Percentiles rank a stretch among this genome's conserved stretches.
These are phyloP conservation scores for Elongisporangium anandrum DNA, from an alignment of 352 stramenopile species.

Conservation along the genomic window DNA sequence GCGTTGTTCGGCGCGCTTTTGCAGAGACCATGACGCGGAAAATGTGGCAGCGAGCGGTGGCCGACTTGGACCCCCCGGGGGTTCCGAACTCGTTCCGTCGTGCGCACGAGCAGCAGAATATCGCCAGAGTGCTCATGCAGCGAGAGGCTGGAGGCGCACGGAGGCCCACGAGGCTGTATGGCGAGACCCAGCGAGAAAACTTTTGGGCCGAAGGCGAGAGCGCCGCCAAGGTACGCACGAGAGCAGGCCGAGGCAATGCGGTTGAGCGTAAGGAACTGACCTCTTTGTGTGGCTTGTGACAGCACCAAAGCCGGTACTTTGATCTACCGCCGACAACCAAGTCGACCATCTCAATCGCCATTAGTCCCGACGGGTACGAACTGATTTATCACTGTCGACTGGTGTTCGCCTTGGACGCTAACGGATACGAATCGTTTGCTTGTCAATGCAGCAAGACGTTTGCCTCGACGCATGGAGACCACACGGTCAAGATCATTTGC, in stretches of 20 bases:
- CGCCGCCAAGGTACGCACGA: conserved; percentile 51
- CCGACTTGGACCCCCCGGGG: conserved; percentile 61
- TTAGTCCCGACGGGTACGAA: conserved; percentile 76
- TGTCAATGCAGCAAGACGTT: conserved; percentile 79
- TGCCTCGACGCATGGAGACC: conserved; percentile 97
- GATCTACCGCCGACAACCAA: conserved; percentile 83
- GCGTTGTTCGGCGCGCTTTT: neutral
- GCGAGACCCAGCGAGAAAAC: conserved; percentile 54
- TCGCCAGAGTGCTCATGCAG: conserved; percentile 53
- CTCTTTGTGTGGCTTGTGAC: conserved; percentile 1
- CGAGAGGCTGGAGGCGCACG: conserved; percentile 47
- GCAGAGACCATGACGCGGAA: conserved; percentile 42
- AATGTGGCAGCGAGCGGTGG: conserved; percentile 68
- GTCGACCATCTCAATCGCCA: conserved; percentile 86
- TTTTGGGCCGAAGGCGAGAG: conserved; percentile 82
- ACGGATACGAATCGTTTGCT: neutral
- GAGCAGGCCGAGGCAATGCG: neutral
- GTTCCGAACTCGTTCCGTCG: conserved; percentile 75
- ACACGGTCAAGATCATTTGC: conserved; percentile 98
- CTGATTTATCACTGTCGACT: conserved; percentile 4
- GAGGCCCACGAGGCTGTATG: conserved; percentile 32
- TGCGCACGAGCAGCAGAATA: conserved; percentile 61
- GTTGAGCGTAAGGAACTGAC: neutral
- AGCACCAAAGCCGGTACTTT: conserved; percentile 86
- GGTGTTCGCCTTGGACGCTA: neutral